Percentiles rank a stretch among this genome's conserved stretches.
These are phyloP conservation scores for Leishmania gerbilli DNA, from an alignment of 208 protist species.

Conservation along the genomic window DNA sequence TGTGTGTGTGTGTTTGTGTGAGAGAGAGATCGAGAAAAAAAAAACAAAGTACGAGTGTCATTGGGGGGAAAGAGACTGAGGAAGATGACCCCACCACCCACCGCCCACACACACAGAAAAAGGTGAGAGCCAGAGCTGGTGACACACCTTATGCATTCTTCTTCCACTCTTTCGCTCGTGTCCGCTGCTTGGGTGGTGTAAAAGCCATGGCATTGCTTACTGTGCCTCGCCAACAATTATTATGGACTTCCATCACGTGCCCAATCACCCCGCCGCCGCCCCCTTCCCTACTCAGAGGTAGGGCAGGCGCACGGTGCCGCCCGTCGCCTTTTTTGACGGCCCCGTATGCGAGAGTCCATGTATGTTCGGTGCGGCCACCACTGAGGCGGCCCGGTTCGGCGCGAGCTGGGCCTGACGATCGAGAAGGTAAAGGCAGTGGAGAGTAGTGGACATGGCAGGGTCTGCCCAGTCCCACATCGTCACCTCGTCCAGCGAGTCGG, in stretches of 20 bases:
- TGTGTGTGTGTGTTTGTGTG: background rate
- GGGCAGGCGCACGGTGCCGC: background rate
- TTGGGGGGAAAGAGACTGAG: background rate
- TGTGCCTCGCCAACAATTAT: background rate
- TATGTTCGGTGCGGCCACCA: background rate
- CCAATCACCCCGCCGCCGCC: too few relatives aligned
- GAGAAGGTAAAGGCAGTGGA: conserved; percentile 24
- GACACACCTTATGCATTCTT: background rate
- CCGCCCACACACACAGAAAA: background rate
- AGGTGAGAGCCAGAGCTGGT: background rate
- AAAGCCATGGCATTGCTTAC: background rate
- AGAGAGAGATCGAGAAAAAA: background rate
- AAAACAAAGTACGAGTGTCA: background rate
- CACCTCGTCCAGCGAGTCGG: conserved; percentile 1
- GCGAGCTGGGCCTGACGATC: conserved; percentile 22
- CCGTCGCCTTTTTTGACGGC: background rate
- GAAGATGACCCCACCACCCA: background rate
- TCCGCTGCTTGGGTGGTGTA: background rate
- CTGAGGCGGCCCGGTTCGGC: background rate
- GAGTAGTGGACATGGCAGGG: conserved; percentile 23
- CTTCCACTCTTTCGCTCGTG: background rate
- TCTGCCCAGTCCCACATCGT: conserved; percentile 37
- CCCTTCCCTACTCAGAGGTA: background rate
- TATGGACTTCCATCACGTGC: background rate
- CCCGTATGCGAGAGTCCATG: background rate